A percentile compares a stretch with the other conserved stretches of the same genome.
These are phyloP conservation scores for Apiospora malaysiana DNA, from an alignment of 2,329 filamentous ascomycete genomes.

Conservation along the genomic window DNA sequence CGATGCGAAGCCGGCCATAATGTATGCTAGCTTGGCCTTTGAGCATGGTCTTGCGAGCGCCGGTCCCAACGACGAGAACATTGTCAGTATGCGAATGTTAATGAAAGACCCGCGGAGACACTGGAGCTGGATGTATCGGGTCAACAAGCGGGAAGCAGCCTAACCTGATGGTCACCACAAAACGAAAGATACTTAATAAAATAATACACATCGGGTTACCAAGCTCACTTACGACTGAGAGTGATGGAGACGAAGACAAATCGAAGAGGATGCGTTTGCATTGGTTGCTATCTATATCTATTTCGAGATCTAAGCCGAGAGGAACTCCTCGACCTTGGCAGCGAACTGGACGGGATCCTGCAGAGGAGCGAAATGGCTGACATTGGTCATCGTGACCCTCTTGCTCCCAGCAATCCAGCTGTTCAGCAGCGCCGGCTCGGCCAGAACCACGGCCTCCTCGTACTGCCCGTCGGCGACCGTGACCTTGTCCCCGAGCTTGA, in stretches of 20 bases:
- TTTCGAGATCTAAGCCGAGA: slow-evolving; percentile 25
- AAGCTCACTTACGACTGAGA: not conserved
- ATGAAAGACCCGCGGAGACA: slow-evolving; percentile 43
- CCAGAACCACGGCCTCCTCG: slow-evolving; percentile 47
- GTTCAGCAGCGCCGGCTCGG: slow-evolving; percentile 43
- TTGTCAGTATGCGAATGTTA: slow-evolving; percentile 42
- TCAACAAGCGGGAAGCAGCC: slow-evolving; percentile 22
- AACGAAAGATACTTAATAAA: no score
- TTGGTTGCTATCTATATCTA: not conserved
- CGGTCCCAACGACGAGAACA: slow-evolving; percentile 39
- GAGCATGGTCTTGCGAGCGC: slow-evolving; percentile 43
- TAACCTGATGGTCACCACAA: no score
- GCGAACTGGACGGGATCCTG: slow-evolving; percentile 47
- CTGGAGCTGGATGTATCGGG: slow-evolving; percentile 47
- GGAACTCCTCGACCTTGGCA: slow-evolving; percentile 38
- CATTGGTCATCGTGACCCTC: slow-evolving; percentile 42
- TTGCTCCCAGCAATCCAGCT: slow-evolving; percentile 45
- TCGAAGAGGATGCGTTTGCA: not conserved
- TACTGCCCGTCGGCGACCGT: slow-evolving; percentile 40
- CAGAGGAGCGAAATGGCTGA: slow-evolving; percentile 51
- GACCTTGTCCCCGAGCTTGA: slow-evolving; percentile 36
- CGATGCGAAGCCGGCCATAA: slow-evolving; percentile 45
- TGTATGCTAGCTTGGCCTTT: slow-evolving; percentile 42
- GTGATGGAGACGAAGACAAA: not conserved
- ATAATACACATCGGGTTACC: no score